phyloP scores from a whole-genome alignment of 139 green algal genomes.

The Chlorella sp. region DNA sequence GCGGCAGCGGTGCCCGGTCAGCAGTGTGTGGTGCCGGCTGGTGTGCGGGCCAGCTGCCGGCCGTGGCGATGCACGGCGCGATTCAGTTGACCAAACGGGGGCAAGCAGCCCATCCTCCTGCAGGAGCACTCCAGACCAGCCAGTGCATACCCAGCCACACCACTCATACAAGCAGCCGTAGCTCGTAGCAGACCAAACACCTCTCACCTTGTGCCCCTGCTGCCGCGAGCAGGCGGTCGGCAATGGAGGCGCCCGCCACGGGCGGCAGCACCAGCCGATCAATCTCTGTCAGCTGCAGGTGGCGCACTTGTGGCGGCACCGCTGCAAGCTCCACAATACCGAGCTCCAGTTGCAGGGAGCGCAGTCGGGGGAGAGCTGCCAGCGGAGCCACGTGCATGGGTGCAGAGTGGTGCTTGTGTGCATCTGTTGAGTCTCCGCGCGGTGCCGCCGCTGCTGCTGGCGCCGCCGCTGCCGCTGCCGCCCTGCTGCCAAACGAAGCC shows the following conservation, averaged over 20 bases:
- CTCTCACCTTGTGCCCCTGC: background rate
- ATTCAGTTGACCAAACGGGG: too few species aligned
- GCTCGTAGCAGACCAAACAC: too few species aligned
- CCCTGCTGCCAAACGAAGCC: too few species aligned
- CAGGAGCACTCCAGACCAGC: too few species aligned
- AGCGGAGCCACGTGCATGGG: conserved; percentile 6
- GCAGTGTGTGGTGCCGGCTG: too few species aligned
- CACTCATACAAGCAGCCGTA: too few species aligned
- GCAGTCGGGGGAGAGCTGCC: background rate
- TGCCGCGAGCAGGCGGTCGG: background rate
- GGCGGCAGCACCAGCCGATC: background rate
- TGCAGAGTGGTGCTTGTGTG: background rate
- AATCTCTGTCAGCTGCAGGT: background rate
- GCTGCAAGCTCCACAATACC: background rate
- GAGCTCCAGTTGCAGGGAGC: background rate
- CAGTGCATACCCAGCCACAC: background rate
- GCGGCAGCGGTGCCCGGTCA: too few species aligned
- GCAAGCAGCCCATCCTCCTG: too few species aligned
- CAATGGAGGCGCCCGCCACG: background rate
- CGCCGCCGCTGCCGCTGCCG: too few species aligned
- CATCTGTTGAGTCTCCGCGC: background rate
- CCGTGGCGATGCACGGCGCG: too few species aligned
- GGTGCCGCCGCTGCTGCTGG: too few species aligned
- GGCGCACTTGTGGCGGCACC: background rate
- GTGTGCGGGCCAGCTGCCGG: too few species aligned